phyloP scores from a whole-genome alignment of 768 basidiomycete species.

The Kwoniella pini region DNA sequence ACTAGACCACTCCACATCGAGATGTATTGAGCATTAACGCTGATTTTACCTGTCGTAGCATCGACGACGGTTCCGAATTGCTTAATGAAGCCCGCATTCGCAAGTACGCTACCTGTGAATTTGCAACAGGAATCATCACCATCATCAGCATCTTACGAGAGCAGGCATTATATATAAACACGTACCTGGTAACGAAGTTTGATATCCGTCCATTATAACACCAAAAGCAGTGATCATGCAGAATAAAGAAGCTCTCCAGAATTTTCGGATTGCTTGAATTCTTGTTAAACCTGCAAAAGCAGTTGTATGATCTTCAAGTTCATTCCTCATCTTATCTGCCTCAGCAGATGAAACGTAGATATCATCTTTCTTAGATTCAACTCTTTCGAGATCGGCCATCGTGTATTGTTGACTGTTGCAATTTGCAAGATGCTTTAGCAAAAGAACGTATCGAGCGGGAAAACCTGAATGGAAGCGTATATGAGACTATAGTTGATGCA shows the following conservation, averaged over 20 bases:
- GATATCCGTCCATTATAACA: conserved; percentile 14
- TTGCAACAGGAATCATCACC: too few species aligned
- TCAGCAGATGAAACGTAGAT: background rate
- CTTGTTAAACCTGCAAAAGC: conserved; percentile 17
- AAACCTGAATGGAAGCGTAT: too few species aligned
- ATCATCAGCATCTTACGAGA: too few species aligned
- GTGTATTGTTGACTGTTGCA: background rate
- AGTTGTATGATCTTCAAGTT: conserved; percentile 1
- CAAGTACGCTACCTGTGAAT: conserved; percentile 11
- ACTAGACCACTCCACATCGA: conserved; percentile 28
- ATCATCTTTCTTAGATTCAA: conserved; percentile 11
- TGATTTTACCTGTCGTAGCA: background rate
- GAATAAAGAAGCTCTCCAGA: conserved; percentile 16
- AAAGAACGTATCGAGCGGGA: background rate
- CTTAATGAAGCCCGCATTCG: conserved; percentile 21
- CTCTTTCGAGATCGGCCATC: conserved; percentile 7
- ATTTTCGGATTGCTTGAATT: conserved; percentile 7
- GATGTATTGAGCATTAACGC: conserved; percentile 21
- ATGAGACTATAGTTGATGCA: too few species aligned
- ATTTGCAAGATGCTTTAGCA: background rate
- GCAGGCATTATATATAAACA: too few species aligned
- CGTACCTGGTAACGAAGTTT: conserved; percentile 16
- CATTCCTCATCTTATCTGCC: background rate
- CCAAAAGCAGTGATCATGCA: conserved; percentile 13
- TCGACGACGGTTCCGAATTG: conserved; percentile 15